A percentile compares a stretch with the other conserved stretches of the same genome.
phyloP scores from a whole-genome alignment of 495 filamentous ascomycete genomes.

The Neurospora tetraspora region DNA sequence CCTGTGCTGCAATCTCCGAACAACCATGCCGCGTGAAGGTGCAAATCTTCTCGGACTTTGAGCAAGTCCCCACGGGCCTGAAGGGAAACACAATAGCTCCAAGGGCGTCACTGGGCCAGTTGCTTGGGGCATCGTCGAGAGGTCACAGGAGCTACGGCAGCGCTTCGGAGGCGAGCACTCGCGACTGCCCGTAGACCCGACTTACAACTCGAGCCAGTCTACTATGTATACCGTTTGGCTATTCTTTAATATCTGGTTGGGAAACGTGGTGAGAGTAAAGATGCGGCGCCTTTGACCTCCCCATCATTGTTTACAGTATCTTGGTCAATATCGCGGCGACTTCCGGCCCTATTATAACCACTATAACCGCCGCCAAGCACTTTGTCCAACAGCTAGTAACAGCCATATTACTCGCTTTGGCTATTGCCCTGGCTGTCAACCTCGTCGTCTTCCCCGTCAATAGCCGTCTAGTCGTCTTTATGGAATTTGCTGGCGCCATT shows the following conservation, averaged over 20 bases:
- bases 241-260: too few species aligned
- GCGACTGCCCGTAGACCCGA: background rate
- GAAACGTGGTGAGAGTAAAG: too few species aligned
- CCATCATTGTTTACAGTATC: too few species aligned
- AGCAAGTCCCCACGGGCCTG: background rate
- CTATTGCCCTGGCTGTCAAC: conserved; percentile 51
- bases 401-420: conserved; percentile 58
- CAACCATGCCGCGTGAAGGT: background rate
- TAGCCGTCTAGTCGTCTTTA: conserved; percentile 42
- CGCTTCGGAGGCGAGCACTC: background rate
- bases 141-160: background rate
- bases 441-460: conserved; percentile 60
- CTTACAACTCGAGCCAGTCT: too few species aligned
- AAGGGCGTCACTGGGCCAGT: background rate
- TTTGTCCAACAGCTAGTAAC: background rate
- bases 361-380: too few species aligned
- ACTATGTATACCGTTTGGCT: too few species aligned
- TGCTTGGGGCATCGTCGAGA: background rate
- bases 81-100: background rate
- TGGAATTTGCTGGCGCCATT: conserved; percentile 51
- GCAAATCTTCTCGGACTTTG: background rate
- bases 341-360: too few species aligned
- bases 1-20: background rate
- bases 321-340: too few species aligned
- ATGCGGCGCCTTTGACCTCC: too few species aligned